Evolutionary conservation across 2,329 filamentous ascomycete genomes (phyloP), one percentile per base, ranked within the genome.

Genomic region (Pyricularia sp.): DNA sequence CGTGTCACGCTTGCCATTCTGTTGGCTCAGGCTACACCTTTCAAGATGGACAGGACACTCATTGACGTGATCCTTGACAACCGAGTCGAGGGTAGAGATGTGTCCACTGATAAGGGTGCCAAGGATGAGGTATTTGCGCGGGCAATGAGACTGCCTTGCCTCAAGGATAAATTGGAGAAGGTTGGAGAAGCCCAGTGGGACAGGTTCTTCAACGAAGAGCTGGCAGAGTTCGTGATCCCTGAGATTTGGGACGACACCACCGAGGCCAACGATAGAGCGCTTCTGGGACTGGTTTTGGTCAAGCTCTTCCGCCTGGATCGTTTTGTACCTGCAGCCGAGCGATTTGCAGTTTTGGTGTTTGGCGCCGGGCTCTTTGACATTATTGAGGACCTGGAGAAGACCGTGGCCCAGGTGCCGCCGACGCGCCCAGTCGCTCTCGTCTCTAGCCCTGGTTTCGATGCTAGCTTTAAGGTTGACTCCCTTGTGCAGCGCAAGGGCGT

Each of bases 401-500:
- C 95, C 23, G 92, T 97, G 69, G 86, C 89, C 67, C 90, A 97
- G 78, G 93, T 97, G 68, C 90, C 90, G 6, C 89, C 94, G 33
- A 92, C 89, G 36, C 89, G 92, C 2, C 95, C 95, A 11, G 92
- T 99, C 73, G 91, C 95, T 3, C 86, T 99, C 50, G 94, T 94
- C 75, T 99, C 95, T 6, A 97, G 91, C 75, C 93, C 94, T 70
- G 95, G 95, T 55, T 99, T 99, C 78, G 95, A 99, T 79, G 96
- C 96, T 68, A 97, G 93, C 77, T 99, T 98, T 88, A 99, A 99
- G 84, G 95, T 99, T 70, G 95, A 99, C 78, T 93, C 90, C 71
- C 85, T 99, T 68, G 96, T 98, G 33, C 92, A 97, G 79, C 88
- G 92, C 73, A 90, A 88, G 78, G 87, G 88, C 70, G 90, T 92